Evolutionary conservation across 148 eudicot species (phyloP), one percentile per base, ranked within the genome.

Genomic region (Persicaria tinctoria): DNA sequence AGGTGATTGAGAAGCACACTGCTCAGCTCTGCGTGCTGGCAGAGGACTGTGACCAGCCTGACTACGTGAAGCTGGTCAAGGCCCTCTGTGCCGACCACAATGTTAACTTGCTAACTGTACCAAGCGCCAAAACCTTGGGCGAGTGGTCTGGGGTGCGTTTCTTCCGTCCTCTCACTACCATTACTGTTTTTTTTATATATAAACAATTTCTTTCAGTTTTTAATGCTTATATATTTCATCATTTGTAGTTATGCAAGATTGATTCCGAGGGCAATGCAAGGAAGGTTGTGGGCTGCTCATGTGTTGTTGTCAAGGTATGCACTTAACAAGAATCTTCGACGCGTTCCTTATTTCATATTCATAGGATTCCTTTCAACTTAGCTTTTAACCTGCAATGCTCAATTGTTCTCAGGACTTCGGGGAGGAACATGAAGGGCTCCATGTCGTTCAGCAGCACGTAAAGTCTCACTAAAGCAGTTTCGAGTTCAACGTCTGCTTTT

Each of bases 61-160:
- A 70, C 51, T 70, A 70, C 6, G 51, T 70, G 12, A 70, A 70
- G 73, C 73, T 70, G 4, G 73, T 70, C 51, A 70, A 70, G 46
- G 73, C 73, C 20, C 73, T 70, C 73, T 85, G 87, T 78, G 76
- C 80, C 27, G 85, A 85, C 14, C 80, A 82, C 70, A 85, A 85
- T 70, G 85, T 85, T 11, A 73, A 74, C 82, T 80, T 82, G 78
- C 78, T 85, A 9, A 46, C 78, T 9, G 83, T 85, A 41, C 79
- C 83, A 2, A 79, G 79, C 70, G 80, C 85, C 20, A 85, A 85
- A 74, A 82, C 78, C 66, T 84, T 84, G 46, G 83, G 87, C 51
- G 87, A 84, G 75, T 79, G 85, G 87, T 77, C 80, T 74, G 87
- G 85, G 46, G 87, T 85, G 76, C 69, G 83, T 80, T 63, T 32